Percentiles rank a stretch among this genome's conserved stretches.
phyloP scores from a whole-genome alignment of 2,329 filamentous ascomycete genomes.

The Cyphellophora attinorum region DNA sequence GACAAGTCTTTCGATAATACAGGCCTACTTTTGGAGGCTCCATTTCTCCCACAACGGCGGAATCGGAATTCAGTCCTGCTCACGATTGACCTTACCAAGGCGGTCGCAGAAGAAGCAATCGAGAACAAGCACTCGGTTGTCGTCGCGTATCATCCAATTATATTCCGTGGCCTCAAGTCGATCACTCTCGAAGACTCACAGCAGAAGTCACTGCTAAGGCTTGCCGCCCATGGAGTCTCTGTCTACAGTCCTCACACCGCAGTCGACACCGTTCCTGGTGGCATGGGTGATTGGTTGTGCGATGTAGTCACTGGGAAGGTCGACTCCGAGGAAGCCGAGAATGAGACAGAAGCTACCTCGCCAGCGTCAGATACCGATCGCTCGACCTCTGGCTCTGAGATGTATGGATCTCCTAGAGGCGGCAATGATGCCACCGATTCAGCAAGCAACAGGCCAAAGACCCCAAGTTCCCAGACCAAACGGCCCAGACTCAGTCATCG shows the following conservation, averaged over 20 bases:
- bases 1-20: slow-evolving; percentile 94
- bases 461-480: slow-evolving; percentile 4
- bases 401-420: background rate
- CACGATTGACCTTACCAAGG: slow-evolving; percentile 82
- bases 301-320: slow-evolving; percentile 62
- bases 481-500: slow-evolving; percentile 9
- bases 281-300: slow-evolving; percentile 89
- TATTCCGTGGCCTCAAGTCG: slow-evolving; percentile 86
- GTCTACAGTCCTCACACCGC: slow-evolving; percentile 96
- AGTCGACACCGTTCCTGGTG: slow-evolving; percentile 73
- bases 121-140: slow-evolving; percentile 65
- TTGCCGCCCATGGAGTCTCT: slow-evolving; percentile 79
- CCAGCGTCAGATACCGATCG: background rate
- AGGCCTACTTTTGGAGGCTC: slow-evolving; percentile 65
- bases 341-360: background rate
- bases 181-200: slow-evolving; percentile 77
- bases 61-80: slow-evolving; percentile 63
- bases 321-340: slow-evolving; percentile 6
- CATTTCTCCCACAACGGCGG: slow-evolving; percentile 46
- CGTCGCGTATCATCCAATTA: slow-evolving; percentile 92
- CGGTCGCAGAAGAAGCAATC: slow-evolving; percentile 86
- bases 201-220: slow-evolving; percentile 70
- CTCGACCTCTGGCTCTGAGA: background rate
- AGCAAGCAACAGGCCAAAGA: slow-evolving; percentile 10
- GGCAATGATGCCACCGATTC: slow-evolving; percentile 1